Evolutionary conservation across 371 early-diverging fungal species (phyloP), one percentile per base, ranked within the genome.

Genomic region (Mortierella polycephala): DNA sequence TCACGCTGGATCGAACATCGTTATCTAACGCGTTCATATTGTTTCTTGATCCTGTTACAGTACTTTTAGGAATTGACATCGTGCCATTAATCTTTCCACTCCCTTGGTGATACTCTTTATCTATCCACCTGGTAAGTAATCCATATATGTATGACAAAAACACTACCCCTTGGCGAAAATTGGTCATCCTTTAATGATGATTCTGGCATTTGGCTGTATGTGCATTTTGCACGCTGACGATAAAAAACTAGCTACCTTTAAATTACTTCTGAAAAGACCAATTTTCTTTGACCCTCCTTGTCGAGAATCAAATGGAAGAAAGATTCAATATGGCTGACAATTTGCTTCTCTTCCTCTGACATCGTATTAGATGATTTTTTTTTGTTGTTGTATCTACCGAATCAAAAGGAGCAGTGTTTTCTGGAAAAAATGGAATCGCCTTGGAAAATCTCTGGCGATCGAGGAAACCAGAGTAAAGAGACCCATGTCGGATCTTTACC

Each of bases 141-240:
- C 30, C 30, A 30, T 30, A 1, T 0, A 11, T 47, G n/a, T 11
- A 47, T 47, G 47, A n/a, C n/a, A 47, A 47, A 16, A n/a, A 47
- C n/a, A 12, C 10, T 47, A 47, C 10, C 47, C n/a, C 47, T 10
- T 9, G 16, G 47, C 47, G 10, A n/a, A 12, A 47, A 5, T 18
- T 53, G 11, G 18, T 20, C 18, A 11, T 53, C 23, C 23, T 23
- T 49, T 60, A 50, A 67, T 67, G 73, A 73, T 73, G 73, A 73
- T 53, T 58, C 73, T 63, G 74, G 74, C 74, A 74, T 74, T 74
- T 74, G 74, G 74, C 74, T 74, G 74, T 74, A 74, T 57, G 64
- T 56, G 53, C 64, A 47, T 74, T 74, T 55, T 74, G 74, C 41
- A 56, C 57, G 37, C 68, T 74, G 74, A 74, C 74, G 74, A 74